A percentile compares a stretch with the other conserved stretches of the same genome.
Evolutionary conservation across 1,139 yeast species (phyloP).

Genomic region (Pichia sp.): DNA sequence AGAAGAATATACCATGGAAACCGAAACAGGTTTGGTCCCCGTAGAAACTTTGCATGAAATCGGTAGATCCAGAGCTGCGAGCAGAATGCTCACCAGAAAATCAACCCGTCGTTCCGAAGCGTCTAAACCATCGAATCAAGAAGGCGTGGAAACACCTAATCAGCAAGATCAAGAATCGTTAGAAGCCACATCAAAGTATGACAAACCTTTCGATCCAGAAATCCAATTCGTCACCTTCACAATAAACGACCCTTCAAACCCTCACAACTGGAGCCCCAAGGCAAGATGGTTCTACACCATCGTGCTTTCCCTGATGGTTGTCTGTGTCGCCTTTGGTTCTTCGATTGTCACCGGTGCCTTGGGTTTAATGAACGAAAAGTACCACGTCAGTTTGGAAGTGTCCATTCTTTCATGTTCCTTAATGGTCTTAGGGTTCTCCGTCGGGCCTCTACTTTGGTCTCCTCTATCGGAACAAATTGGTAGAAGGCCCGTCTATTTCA

Average conservation of each 20-base stretch:
- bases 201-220: slow-evolving; percentile 48
- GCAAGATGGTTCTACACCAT: slow-evolving; percentile 67
- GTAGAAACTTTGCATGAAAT: slow-evolving; percentile 63
- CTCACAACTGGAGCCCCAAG: slow-evolving; percentile 69
- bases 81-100: slow-evolving; percentile 31
- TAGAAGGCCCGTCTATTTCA: slow-evolving; percentile 75
- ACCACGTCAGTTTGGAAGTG: slow-evolving; percentile 69
- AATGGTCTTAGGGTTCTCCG: slow-evolving; percentile 84
- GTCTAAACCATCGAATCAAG: background rate
- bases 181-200: slow-evolving; percentile 11
- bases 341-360: slow-evolving; percentile 87
- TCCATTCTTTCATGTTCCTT: slow-evolving; percentile 75
- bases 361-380: slow-evolving; percentile 56
- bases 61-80: slow-evolving; percentile 50
- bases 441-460: slow-evolving; percentile 89
- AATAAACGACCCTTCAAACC: slow-evolving; percentile 76
- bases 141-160: slow-evolving; percentile 4
- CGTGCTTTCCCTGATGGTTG: slow-evolving; percentile 61
- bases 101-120: slow-evolving; percentile 13
- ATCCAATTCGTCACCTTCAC: slow-evolving; percentile 78
- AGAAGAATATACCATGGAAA: slow-evolving; percentile 84
- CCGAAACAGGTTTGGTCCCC: slow-evolving; percentile 81
- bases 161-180: slow-evolving; percentile 27
- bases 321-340: slow-evolving; percentile 87
- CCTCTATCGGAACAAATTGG: slow-evolving; percentile 86